A percentile compares a stretch with the other conserved stretches of the same genome.
Evolutionary conservation across 495 filamentous ascomycete species (phyloP).

Genomic region (Glarea lozoyensis): DNA sequence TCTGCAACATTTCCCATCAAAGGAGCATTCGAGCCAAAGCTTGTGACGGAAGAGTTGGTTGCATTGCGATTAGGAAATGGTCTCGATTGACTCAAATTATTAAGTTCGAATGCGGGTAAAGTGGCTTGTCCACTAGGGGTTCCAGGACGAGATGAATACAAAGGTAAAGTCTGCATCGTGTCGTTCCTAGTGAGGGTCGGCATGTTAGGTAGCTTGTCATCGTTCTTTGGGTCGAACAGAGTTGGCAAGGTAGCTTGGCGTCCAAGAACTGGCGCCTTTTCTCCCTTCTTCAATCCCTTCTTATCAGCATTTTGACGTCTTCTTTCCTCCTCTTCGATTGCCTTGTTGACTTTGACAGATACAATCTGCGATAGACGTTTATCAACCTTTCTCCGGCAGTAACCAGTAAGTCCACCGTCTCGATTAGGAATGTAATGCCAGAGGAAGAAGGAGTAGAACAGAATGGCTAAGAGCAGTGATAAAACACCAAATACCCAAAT

Average conservation of each 20-base stretch:
- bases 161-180: conserved; percentile 56
- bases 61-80: conserved; percentile 29
- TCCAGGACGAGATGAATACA: conserved; percentile 48
- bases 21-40: conserved; percentile 48
- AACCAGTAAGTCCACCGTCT: conserved; percentile 71
- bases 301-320: conserved; percentile 47
- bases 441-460: conserved; percentile 80
- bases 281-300: conserved; percentile 46
- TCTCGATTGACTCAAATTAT: conserved; percentile 34
- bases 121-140: conserved; percentile 27
- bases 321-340: conserved; percentile 62
- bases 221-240: conserved; percentile 37
- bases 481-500: conserved; percentile 81
- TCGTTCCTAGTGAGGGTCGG: conserved; percentile 55
- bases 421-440: conserved; percentile 76
- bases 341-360: conserved; percentile 71
- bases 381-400: conserved; percentile 86
- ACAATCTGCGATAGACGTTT: conserved; percentile 74
- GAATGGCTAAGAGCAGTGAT: conserved; percentile 57
- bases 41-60: conserved; percentile 25
- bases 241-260: conserved; percentile 62
- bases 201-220: conserved; percentile 49
- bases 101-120: conserved; percentile 36
- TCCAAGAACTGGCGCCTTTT: conserved; percentile 36
- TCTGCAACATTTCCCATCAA: conserved; percentile 48